phyloP scores from a whole-genome alignment of 2,329 filamentous ascomycete species.

The Chaetomiaceae sp. region DNA sequence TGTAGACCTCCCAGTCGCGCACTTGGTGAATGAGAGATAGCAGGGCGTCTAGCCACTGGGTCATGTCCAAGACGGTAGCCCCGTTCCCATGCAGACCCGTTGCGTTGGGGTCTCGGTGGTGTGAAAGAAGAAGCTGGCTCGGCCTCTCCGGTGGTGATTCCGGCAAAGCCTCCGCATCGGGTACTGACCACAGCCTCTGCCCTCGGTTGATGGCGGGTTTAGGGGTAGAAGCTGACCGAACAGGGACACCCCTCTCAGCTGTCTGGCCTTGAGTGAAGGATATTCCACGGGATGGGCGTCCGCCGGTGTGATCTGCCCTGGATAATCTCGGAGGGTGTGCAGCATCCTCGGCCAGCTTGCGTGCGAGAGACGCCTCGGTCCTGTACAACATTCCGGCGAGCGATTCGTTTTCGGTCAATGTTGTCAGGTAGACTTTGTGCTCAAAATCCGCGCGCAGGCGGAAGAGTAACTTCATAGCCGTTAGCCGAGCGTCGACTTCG shows the following conservation, averaged over 20 bases:
- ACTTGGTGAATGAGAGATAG: constrained; percentile 69
- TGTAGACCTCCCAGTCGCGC: constrained; percentile 87
- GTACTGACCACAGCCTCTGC: constrained; percentile 54
- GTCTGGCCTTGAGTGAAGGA: constrained; percentile 47
- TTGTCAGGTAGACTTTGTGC: constrained; percentile 67
- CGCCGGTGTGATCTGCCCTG: constrained; percentile 39
- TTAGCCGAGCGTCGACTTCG: constrained; percentile 65
- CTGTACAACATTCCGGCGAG: constrained; percentile 69
- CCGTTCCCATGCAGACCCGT: constrained; percentile 13
- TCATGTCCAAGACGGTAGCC: constrained; percentile 48
- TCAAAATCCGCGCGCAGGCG: constrained; percentile 78
- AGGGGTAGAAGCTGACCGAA: constrained; percentile 40
- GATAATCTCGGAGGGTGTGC: constrained; percentile 40
- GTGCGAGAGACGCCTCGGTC: constrained; percentile 48
- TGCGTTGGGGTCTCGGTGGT: constrained; percentile 21
- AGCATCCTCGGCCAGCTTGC: constrained; percentile 49
- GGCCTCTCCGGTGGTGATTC: constrained; percentile 41
- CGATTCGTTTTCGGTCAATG: constrained; percentile 65
- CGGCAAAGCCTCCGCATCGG: constrained; percentile 53
- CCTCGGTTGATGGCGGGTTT: constrained; percentile 35
- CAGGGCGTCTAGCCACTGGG: constrained; percentile 71
- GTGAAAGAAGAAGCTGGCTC: constrained; percentile 49
- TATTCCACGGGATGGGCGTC: constrained; percentile 46
- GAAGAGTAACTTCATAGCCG: constrained; percentile 73
- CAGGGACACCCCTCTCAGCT: constrained; percentile 38